These are phyloP conservation scores for Coniochaeta ligniaria DNA, from an alignment of 2,329 filamentous ascomycete species.

Conservation along the genomic window DNA sequence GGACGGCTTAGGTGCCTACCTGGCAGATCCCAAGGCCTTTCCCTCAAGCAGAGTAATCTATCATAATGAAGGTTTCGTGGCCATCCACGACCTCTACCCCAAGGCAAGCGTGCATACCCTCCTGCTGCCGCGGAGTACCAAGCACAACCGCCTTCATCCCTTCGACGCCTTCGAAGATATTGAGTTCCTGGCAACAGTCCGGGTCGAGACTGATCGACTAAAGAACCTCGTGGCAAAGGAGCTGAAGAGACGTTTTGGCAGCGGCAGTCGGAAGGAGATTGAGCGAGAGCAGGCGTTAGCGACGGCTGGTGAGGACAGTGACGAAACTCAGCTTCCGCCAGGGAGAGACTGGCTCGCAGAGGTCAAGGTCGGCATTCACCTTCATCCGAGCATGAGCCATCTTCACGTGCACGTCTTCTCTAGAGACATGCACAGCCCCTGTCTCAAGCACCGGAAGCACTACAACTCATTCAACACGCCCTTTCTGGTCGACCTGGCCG, in stretches of 20 bases:
- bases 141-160: constrained; percentile 60
- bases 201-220: constrained; percentile 53
- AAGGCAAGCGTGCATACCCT: constrained; percentile 82
- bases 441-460: constrained; percentile 74
- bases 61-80: constrained; percentile 61
- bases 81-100: constrained; percentile 77
- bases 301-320: constrained; percentile 49
- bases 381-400: constrained; percentile 85
- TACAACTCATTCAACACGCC: constrained; percentile 86
- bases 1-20: constrained; percentile 61
- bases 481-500: constrained; percentile 72
- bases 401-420: constrained; percentile 85
- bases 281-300: constrained; percentile 62
- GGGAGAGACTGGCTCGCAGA: constrained; percentile 76
- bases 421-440: constrained; percentile 66
- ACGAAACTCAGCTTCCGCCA: constrained; percentile 57
- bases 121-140: constrained; percentile 67
- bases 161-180: constrained; percentile 68
- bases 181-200: constrained; percentile 59
- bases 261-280: constrained; percentile 54
- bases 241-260: constrained; percentile 61
- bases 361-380: constrained; percentile 74
- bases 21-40: constrained; percentile 53
- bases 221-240: constrained; percentile 64
- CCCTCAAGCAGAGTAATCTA: constrained; percentile 57